Conservation (phyloP, 2,329 filamentous ascomycete genomes). For the Colletotrichum camelliae region DNA sequence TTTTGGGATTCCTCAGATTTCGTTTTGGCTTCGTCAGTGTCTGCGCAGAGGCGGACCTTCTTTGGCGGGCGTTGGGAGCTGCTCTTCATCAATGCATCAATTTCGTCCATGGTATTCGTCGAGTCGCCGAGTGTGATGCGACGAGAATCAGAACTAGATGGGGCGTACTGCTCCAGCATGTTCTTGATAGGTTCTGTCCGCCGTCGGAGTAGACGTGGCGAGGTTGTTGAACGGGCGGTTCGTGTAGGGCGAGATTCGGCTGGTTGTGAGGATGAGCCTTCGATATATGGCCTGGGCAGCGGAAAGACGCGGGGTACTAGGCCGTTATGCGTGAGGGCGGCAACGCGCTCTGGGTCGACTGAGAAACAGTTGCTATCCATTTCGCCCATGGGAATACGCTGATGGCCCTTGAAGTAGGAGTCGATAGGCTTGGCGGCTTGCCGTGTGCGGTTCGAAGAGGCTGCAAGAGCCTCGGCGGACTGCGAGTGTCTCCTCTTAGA, state of each 20-base stretch:
- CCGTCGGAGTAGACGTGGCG: constrained; percentile 50
- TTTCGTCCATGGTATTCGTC: constrained; percentile 11
- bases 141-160: not conserved
- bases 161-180: constrained; percentile 35
- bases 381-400: constrained; percentile 63
- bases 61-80: constrained; percentile 51
- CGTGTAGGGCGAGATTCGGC: constrained; percentile 23
- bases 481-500: constrained; percentile 48
- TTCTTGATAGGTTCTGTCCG: constrained; percentile 58
- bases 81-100: constrained; percentile 18
- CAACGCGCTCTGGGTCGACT: constrained; percentile 53
- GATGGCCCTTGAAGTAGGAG: constrained; percentile 56
- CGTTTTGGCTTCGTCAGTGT: constrained; percentile 34
- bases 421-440: constrained; percentile 55
- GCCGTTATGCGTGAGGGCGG: constrained; percentile 54
- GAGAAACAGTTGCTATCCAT: constrained; percentile 68
- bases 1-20: constrained; percentile 42
- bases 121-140: not conserved
- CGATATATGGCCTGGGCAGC: constrained; percentile 62
- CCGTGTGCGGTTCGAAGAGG: constrained; percentile 25
- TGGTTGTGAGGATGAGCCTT: constrained; percentile 30
- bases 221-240: constrained; percentile 30
- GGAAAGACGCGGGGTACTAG: constrained; percentile 62
- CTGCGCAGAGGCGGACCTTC: constrained; percentile 61
- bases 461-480: constrained; percentile 18